These are phyloP conservation scores for Fonsecaea erecta DNA, from an alignment of 2,329 filamentous ascomycete species.

Conservation along the genomic window DNA sequence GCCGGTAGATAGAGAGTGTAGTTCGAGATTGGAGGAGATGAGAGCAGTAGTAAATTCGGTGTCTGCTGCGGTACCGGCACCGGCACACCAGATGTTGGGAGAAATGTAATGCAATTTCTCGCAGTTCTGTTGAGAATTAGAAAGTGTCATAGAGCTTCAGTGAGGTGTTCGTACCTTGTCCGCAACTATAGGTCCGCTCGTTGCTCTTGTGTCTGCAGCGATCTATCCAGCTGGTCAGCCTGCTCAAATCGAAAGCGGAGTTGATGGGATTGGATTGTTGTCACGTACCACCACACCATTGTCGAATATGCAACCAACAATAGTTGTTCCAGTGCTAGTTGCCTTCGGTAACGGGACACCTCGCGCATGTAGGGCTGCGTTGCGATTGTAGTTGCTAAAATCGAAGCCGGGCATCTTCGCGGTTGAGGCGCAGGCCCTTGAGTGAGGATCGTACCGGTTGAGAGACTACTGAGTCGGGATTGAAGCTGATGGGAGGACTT, in stretches of 20 bases:
- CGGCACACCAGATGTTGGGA: constrained; percentile 98
- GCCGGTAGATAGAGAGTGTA: constrained; percentile 93
- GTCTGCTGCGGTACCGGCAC: constrained; percentile 95
- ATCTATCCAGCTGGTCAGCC: constrained; percentile 63
- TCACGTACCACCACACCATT: constrained; percentile 88
- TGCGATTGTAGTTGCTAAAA: constrained; percentile 99
- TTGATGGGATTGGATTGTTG: constrained; percentile 5
- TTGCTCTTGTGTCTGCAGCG: constrained; percentile 96
- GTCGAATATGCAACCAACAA: constrained; percentile 95
- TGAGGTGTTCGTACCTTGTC: constrained; percentile 70
- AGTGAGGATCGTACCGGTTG: neutral
- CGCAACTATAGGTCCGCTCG: constrained; percentile 95
- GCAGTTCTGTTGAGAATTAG: constrained; percentile 70
- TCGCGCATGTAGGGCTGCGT: constrained; percentile 90
- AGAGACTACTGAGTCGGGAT: neutral
- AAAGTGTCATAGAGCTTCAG: neutral
- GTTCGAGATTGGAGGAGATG: constrained; percentile 97
- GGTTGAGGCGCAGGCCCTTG: constrained; percentile 24
- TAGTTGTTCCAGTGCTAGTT: constrained; percentile 97
- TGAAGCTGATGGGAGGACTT: neutral
- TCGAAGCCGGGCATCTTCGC: constrained; percentile 88
- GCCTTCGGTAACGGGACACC: constrained; percentile 96
- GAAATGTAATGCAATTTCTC: constrained; percentile 99
- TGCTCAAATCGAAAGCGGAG: constrained; percentile 4
- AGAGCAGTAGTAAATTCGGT: constrained; percentile 99